Evolutionary conservation across 1,284 basidiomycete genomes (phyloP).

Genomic region (Butyriboletus appendiculatus): DNA sequence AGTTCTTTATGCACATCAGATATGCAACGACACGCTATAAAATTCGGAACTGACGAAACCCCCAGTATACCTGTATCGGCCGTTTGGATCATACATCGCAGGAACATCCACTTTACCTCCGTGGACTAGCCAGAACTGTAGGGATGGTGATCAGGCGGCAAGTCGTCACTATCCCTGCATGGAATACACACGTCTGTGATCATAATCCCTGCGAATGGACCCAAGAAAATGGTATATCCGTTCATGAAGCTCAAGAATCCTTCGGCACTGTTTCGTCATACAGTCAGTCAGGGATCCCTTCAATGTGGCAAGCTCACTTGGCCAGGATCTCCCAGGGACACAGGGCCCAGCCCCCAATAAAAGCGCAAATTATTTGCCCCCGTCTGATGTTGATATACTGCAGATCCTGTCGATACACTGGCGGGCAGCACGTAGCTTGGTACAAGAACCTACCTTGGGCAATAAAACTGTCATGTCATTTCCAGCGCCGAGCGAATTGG

Average conservation of each 20-base stretch:
- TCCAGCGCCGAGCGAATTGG: slow-evolving; percentile 63
- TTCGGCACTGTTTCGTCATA: slow-evolving; percentile 37
- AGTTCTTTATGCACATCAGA: slow-evolving; percentile 52
- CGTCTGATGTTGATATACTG: slow-evolving; percentile 54
- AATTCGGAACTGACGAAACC: slow-evolving; percentile 53
- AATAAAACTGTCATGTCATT: slow-evolving; percentile 64
- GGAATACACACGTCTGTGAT: slow-evolving; percentile 58
- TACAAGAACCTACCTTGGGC: slow-evolving; percentile 34
- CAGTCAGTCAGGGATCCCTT: neutral
- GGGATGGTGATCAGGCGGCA: neutral
- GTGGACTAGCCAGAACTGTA: slow-evolving; percentile 71
- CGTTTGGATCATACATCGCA: slow-evolving; percentile 69
- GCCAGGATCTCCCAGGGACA: slow-evolving; percentile 60
- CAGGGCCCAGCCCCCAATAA: slow-evolving; percentile 59
- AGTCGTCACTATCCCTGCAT: neutral
- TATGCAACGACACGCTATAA: neutral
- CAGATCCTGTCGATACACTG: neutral
- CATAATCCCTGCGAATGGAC: slow-evolving; percentile 77
- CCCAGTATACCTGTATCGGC: slow-evolving; percentile 62
- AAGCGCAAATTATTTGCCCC: slow-evolving; percentile 63
- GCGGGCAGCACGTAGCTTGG: neutral
- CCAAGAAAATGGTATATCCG: slow-evolving; percentile 73
- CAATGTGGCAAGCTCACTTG: slow-evolving; percentile 31
- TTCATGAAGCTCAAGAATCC: slow-evolving; percentile 61
- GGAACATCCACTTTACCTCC: slow-evolving; percentile 65